Conservation (phyloP, 2,329 filamentous ascomycete genomes). For the Pezicula rhizophila region DNA sequence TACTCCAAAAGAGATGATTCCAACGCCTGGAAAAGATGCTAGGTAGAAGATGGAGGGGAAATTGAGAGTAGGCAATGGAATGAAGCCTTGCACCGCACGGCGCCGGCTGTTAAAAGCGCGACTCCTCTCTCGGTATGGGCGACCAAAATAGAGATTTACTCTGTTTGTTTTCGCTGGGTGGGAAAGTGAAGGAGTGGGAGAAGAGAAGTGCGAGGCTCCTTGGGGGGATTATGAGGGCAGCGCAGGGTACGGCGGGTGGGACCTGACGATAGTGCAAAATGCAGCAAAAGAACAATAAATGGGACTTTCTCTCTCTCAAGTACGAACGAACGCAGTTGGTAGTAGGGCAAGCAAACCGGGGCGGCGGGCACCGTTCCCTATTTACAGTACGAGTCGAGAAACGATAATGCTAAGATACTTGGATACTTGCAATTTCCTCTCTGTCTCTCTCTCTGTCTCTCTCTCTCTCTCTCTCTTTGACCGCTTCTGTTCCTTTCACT, state of each 20-base stretch:
- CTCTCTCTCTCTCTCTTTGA: no score
- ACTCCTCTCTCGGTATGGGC: conserved; percentile 25
- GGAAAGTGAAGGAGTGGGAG: conserved; percentile 13
- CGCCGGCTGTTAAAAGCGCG: conserved; percentile 27
- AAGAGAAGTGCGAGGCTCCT: conserved; percentile 17
- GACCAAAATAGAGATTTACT: conserved; percentile 23
- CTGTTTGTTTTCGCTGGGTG: conserved; percentile 13
- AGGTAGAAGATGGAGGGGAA: conserved; percentile 14
- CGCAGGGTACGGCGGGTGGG: conserved; percentile 1
- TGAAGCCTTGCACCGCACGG: conserved; percentile 28
- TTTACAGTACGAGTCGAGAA: no score
- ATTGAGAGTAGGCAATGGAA: conserved; percentile 11
- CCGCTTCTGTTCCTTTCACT: no score
- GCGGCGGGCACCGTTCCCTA: no score
- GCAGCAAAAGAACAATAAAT: no score
- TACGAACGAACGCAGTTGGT: no score
- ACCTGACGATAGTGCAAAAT: no score
- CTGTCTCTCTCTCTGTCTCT: no score
- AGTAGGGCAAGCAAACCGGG: no score
- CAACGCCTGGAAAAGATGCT: conserved; percentile 25
- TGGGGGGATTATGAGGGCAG: conserved; percentile 18
- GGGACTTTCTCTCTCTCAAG: no score
- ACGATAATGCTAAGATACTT: no score
- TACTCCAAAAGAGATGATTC: conserved; percentile 20
- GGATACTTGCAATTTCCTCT: no score